These are phyloP conservation scores for Melocanna baccifera DNA, from an alignment of 176 grass and related monocot species.

Conservation along the genomic window DNA sequence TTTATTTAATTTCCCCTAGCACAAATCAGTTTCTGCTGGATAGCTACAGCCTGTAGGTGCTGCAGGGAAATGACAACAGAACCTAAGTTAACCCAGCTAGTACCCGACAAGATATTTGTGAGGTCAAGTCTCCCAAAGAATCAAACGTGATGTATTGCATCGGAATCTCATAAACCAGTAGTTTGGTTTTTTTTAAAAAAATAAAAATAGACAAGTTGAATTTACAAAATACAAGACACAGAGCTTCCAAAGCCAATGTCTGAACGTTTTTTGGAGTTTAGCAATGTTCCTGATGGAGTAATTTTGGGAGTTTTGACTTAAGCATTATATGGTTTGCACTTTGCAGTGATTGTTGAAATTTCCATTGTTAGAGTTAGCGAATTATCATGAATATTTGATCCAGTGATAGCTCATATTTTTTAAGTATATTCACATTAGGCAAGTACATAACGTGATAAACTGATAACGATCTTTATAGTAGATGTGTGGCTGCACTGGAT, in stretches of 20 bases:
- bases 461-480: slow-evolving; percentile 21
- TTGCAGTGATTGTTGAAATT: background rate
- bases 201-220: background rate
- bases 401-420: slow-evolving; percentile 27
- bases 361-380: background rate
- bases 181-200: background rate
- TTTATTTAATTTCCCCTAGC: background rate
- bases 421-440: slow-evolving; percentile 20
- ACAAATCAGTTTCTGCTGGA: slow-evolving; percentile 22
- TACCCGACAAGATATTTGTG: slow-evolving; percentile 26
- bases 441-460: slow-evolving; percentile 6
- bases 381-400: slow-evolving; percentile 16
- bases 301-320: slow-evolving; percentile 17
- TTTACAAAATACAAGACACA: background rate
- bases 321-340: background rate
- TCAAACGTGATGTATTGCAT: slow-evolving; percentile 31
- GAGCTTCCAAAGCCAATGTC: background rate
- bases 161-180: background rate
- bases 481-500: slow-evolving; percentile 28
- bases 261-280: background rate
- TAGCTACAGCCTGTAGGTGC: slow-evolving; percentile 27
- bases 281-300: background rate
- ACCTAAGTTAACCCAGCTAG: background rate
- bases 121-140: slow-evolving; percentile 32
- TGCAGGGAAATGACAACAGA: slow-evolving; percentile 26